phyloP scores from a whole-genome alignment of 352 stramenopile genomes.

The Pythium apleroticum region DNA sequence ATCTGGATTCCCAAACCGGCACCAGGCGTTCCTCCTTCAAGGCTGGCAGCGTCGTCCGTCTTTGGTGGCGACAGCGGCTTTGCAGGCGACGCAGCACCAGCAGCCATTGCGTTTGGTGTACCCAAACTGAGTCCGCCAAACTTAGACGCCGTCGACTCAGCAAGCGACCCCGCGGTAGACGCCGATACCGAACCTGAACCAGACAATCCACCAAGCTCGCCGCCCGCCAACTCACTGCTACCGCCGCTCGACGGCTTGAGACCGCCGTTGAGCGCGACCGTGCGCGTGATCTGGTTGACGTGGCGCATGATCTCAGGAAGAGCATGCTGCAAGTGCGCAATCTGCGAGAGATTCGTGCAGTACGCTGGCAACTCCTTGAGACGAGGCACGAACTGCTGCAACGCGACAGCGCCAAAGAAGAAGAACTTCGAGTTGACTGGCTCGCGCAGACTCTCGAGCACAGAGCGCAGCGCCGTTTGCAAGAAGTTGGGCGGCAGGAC shows the following conservation, averaged over 20 bases:
- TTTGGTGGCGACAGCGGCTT: constrained; percentile 24
- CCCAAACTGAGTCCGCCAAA: constrained; percentile 23
- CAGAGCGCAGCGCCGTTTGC: constrained; percentile 96
- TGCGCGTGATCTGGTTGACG: constrained; percentile 80
- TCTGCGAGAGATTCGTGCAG: constrained; percentile 97
- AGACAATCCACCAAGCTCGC: not conserved
- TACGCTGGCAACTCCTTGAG: constrained; percentile 98
- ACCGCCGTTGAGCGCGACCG: constrained; percentile 44
- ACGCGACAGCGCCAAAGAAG: constrained; percentile 97
- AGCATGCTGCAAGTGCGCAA: constrained; percentile 94
- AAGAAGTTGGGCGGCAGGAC: constrained; percentile 97
- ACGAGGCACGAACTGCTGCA: constrained; percentile 97
- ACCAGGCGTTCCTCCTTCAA: constrained; percentile 4
- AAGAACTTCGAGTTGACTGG: constrained; percentile 98
- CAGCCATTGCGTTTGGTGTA: constrained; percentile 21
- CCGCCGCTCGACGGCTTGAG: constrained; percentile 17
- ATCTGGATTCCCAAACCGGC: constrained; percentile 25
- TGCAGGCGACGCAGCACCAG: constrained; percentile 18
- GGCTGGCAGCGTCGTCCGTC: constrained; percentile 4
- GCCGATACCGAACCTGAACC: not conserved
- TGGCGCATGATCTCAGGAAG: constrained; percentile 91
- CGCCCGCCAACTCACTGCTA: not conserved
- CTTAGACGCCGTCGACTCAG: constrained; percentile 18
- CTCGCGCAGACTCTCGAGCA: constrained; percentile 96
- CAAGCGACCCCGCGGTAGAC: constrained; percentile 1